These are phyloP conservation scores for Cryptococcus sp. DNA, from an alignment of 1,284 basidiomycete genomes.

Conservation along the genomic window DNA sequence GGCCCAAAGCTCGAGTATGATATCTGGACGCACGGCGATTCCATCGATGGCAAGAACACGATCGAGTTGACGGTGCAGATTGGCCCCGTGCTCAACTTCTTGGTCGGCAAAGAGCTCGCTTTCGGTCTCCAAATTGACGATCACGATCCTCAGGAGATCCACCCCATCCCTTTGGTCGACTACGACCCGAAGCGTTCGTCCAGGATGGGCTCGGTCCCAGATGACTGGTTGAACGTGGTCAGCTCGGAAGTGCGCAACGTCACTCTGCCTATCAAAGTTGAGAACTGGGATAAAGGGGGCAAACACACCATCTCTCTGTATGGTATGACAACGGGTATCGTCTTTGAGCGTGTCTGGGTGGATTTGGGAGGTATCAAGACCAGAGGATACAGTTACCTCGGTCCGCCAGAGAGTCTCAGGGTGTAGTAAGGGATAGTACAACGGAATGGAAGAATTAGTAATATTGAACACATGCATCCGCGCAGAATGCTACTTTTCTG, in stretches of 20 bases:
- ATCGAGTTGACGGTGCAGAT: constrained; percentile 58
- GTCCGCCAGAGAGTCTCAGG: constrained; percentile 35
- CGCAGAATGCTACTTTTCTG: too few relatives aligned
- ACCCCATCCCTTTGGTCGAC: constrained; percentile 13
- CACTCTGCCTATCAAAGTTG: constrained; percentile 19
- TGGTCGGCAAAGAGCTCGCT: constrained; percentile 59
- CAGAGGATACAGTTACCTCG: constrained; percentile 38
- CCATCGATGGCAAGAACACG: constrained; percentile 43
- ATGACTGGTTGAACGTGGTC: constrained; percentile 43
- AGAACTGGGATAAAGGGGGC: constrained; percentile 16
- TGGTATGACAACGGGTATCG: constrained; percentile 41
- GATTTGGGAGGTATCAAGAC: constrained; percentile 36
- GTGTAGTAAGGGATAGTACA: constrained; percentile 17
- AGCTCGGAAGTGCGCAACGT: constrained; percentile 35
- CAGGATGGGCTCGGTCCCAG: constrained; percentile 57
- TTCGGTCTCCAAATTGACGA: constrained; percentile 55
- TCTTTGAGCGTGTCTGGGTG: constrained; percentile 41
- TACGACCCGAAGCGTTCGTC: constrained; percentile 1
- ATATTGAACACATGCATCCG: too few relatives aligned
- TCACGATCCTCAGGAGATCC: constrained; percentile 7
- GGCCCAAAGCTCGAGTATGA: constrained; percentile 68
- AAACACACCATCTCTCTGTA: constrained; percentile 35
- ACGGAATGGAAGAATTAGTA: too few relatives aligned
- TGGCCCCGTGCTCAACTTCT: constrained; percentile 65
- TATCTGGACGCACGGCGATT: constrained; percentile 51